These are phyloP conservation scores for Whalleya microplaca DNA, from an alignment of 2,329 filamentous ascomycete species.

Conservation along the genomic window DNA sequence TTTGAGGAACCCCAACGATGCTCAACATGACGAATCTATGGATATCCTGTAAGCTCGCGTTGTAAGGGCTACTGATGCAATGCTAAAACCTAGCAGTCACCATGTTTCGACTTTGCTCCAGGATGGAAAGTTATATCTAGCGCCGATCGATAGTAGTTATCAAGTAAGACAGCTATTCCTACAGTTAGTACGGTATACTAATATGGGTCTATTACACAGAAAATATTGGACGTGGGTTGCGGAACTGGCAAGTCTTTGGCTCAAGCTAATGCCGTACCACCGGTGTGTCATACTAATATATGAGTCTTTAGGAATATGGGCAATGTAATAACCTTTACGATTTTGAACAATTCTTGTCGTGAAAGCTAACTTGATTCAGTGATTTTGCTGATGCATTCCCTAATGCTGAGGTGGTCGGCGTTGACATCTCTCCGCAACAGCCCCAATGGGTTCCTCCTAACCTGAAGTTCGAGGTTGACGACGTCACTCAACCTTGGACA, in stretches of 20 bases:
- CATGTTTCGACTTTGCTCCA: constrained; percentile 34
- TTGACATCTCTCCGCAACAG: constrained; percentile 44
- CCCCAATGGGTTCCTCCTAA: constrained; percentile 44
- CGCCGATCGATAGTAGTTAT: constrained; percentile 28
- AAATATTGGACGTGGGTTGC: constrained; percentile 36
- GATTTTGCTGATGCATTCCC: constrained; percentile 45
- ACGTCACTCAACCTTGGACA: constrained; percentile 47
- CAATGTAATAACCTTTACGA: constrained; percentile 30
- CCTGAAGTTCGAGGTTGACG: constrained; percentile 38
- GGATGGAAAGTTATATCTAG: constrained; percentile 32
- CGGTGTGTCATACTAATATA: neutral
- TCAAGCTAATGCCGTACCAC: neutral
- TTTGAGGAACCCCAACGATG: constrained; percentile 37
- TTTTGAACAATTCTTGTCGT: neutral
- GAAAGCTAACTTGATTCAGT: constrained; percentile 26
- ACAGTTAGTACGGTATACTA: neutral
- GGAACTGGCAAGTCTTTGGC: constrained; percentile 30
- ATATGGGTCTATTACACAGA: constrained; percentile 17
- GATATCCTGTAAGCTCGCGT: constrained; percentile 33
- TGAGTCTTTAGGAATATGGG: constrained; percentile 32
- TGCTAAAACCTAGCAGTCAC: constrained; percentile 26
- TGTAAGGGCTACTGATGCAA: neutral
- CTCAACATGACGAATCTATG: constrained; percentile 36
- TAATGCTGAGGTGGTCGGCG: constrained; percentile 34
- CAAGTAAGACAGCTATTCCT: constrained; percentile 29